Evolutionary conservation across 2,329 filamentous ascomycete genomes (phyloP).

Genomic region (Xylariaceae sp.): DNA sequence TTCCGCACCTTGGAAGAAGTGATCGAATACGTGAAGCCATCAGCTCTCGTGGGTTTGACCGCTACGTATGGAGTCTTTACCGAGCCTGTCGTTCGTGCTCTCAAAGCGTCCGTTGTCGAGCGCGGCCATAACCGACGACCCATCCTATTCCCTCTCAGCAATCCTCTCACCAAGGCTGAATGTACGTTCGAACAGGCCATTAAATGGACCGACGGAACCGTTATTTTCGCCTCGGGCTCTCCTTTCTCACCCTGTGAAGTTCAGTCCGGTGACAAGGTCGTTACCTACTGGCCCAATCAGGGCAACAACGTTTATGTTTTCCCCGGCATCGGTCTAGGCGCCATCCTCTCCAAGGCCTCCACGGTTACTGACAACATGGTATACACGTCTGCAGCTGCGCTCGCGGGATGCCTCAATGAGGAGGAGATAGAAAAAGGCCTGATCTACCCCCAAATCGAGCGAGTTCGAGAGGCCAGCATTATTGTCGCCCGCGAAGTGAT

Average conservation of each 20-base stretch:
- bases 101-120: conserved; percentile 58
- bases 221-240: conserved; percentile 90
- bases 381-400: conserved; percentile 81
- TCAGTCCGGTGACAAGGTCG: conserved; percentile 53
- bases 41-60: conserved; percentile 87
- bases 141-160: conserved; percentile 94
- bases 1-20: conserved; percentile 82
- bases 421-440: conserved; percentile 79
- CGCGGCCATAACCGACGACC: conserved; percentile 68
- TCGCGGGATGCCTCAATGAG: conserved; percentile 70
- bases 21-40: conserved; percentile 91
- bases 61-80: conserved; percentile 95
- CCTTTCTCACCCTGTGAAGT: conserved; percentile 73
- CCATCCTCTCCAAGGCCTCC: conserved; percentile 83
- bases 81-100: conserved; percentile 70
- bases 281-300: conserved; percentile 72
- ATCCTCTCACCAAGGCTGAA: conserved; percentile 93
- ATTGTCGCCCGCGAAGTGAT: conserved; percentile 87
- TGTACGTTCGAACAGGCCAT: conserved; percentile 95
- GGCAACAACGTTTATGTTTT: conserved; percentile 92
- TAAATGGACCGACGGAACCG: conserved; percentile 82
- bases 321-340: conserved; percentile 89
- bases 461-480: conserved; percentile 85
- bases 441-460: conserved; percentile 85
- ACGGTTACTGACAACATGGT: conserved; percentile 93